Evolutionary conservation across 768 basidiomycete genomes (phyloP).

Genomic region (Termitomyces bulborhizus): DNA sequence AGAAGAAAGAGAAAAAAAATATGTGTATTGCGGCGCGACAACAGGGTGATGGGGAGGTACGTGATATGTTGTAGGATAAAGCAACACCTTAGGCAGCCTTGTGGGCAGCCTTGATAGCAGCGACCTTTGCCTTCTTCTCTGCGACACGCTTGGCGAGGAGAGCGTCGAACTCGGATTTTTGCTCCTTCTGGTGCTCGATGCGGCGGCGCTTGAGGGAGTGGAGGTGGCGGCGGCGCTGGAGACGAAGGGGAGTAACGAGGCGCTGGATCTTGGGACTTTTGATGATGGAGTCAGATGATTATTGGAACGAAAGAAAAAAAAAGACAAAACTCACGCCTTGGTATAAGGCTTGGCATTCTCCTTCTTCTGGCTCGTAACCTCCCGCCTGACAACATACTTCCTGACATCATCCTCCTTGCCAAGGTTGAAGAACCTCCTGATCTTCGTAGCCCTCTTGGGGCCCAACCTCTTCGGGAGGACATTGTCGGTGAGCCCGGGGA

Average conservation of each 20-base stretch:
- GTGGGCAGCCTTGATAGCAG: slow-evolving; percentile 84
- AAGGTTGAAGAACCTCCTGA: slow-evolving; percentile 96
- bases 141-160: slow-evolving; percentile 84
- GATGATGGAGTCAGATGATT: too few species aligned
- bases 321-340: slow-evolving; percentile 89
- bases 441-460: slow-evolving; percentile 97
- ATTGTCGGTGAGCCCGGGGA: slow-evolving; percentile 87
- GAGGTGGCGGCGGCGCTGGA: slow-evolving; percentile 95
- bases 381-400: slow-evolving; percentile 93
- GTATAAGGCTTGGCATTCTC: slow-evolving; percentile 87
- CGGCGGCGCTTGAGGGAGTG: slow-evolving; percentile 82
- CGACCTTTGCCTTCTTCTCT: slow-evolving; percentile 90
- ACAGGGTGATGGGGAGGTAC: not conserved
- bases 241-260: slow-evolving; percentile 89
- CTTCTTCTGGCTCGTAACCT: slow-evolving; percentile 89
- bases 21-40: not conserved
- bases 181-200: slow-evolving; percentile 90
- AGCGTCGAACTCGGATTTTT: slow-evolving; percentile 87
- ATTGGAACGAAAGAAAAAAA: slow-evolving; percentile 59
- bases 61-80: not conserved
- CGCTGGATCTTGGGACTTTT: slow-evolving; percentile 89
- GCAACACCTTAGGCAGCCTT: slow-evolving; percentile 26
- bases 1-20: not conserved
- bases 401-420: slow-evolving; percentile 97
- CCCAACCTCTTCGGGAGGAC: slow-evolving; percentile 94